phyloP scores from a whole-genome alignment of 257 asterid species.

The Striga asiatica region DNA sequence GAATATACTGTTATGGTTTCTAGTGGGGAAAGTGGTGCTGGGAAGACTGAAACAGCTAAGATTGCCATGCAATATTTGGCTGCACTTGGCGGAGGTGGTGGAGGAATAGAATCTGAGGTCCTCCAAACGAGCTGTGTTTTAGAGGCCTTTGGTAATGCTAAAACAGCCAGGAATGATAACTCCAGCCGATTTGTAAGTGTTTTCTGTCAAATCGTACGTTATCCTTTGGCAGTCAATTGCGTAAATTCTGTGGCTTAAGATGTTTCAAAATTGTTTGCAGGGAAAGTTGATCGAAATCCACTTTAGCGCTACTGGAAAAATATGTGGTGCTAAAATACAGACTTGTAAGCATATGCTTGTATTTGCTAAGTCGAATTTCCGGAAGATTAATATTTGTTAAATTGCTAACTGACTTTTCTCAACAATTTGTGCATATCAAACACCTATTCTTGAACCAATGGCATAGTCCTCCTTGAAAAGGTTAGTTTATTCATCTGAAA shows the following conservation, averaged over 20 bases:
- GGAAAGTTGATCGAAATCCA: constrained; percentile 78
- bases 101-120: constrained; percentile 60
- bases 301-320: constrained; percentile 62
- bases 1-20: constrained; percentile 17
- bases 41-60: constrained; percentile 97
- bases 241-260: constrained; percentile 12
- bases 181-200: constrained; percentile 92
- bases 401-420: constrained; percentile 29
- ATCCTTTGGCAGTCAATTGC: constrained; percentile 14
- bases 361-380: constrained; percentile 18
- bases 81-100: constrained; percentile 57
- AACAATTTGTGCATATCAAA: constrained; percentile 25
- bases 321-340: constrained; percentile 79
- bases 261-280: constrained; percentile 32
- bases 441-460: constrained; percentile 26
- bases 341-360: constrained; percentile 61
- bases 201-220: constrained; percentile 5
- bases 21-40: constrained; percentile 98
- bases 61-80: constrained; percentile 86
- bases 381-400: background rate
- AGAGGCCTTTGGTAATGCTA: constrained; percentile 98
- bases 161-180: constrained; percentile 66
- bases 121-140: constrained; percentile 67
- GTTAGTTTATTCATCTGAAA: constrained; percentile 30
- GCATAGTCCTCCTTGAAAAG: constrained; percentile 81